These are phyloP conservation scores for Solanum infundibuliforme DNA, from an alignment of 257 asterid genomes.

Conservation along the genomic window DNA sequence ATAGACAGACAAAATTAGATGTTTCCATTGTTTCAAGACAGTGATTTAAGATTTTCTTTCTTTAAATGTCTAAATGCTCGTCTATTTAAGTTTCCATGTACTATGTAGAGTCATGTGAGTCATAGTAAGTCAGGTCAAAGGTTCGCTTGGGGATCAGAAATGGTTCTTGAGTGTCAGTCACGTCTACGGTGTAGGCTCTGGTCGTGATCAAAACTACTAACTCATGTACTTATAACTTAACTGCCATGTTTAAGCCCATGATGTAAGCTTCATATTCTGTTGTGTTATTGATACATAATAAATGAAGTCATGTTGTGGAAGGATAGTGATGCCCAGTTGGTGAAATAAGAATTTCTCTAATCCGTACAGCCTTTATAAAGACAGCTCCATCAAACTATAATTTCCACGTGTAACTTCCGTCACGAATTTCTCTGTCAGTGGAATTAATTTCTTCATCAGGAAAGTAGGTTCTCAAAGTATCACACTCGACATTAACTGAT, in stretches of 20 bases:
- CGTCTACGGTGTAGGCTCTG: too few species aligned
- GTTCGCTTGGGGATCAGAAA: too few species aligned
- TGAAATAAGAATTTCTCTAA: too few species aligned
- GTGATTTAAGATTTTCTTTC: too few species aligned
- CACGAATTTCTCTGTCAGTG: neutral
- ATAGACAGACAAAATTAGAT: too few species aligned
- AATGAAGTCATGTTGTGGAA: neutral
- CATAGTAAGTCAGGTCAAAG: too few species aligned
- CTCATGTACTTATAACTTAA: neutral
- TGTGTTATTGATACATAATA: neutral
- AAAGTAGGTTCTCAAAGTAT: neutral
- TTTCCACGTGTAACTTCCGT: neutral
- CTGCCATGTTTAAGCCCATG: neutral
- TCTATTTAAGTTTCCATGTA: too few species aligned
- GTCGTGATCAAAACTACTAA: neutral
- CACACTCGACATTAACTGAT: neutral
- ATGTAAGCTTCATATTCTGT: neutral
- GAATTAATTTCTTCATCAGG: neutral
- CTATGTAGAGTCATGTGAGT: too few species aligned
- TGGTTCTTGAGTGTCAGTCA: too few species aligned
- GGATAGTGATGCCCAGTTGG: neutral
- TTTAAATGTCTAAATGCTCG: too few species aligned
- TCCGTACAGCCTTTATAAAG: neutral
- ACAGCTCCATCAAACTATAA: neutral
- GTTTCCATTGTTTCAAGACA: too few species aligned